Percentiles rank a stretch among this genome's conserved stretches.
These are phyloP conservation scores for Mucor sp. DNA, from an alignment of 371 early-diverging fungal genomes.

Conservation along the genomic window DNA sequence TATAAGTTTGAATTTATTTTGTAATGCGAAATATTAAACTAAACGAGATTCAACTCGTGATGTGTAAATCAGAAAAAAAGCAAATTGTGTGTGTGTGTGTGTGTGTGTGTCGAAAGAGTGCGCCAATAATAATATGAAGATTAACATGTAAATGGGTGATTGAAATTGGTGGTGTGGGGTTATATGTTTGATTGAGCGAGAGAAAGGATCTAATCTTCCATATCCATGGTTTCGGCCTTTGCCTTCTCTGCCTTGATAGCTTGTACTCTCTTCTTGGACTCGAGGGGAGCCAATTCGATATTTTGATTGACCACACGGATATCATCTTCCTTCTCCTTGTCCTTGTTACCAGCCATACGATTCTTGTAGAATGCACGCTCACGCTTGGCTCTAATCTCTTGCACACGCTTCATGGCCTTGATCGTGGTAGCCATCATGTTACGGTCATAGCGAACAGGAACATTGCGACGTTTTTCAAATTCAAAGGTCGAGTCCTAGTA, in stretches of 20 bases:
- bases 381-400: conserved; percentile 89
- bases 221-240: conserved; percentile 60
- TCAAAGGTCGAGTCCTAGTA: conserved; percentile 91
- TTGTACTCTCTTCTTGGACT: conserved; percentile 62
- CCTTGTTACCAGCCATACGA: conserved; percentile 83
- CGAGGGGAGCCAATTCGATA: conserved; percentile 82
- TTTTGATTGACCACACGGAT: conserved; percentile 80
- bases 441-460: conserved; percentile 96
- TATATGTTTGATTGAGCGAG: background rate
- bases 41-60: background rate
- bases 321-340: conserved; percentile 75
- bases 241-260: conserved; percentile 59
- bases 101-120: background rate
- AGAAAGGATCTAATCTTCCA: conserved; percentile 49
- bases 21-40: background rate
- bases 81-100: background rate
- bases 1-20: background rate
- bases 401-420: conserved; percentile 97
- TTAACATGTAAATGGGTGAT: background rate
- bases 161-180: background rate
- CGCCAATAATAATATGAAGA: background rate
- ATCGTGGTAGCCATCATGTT: conserved; percentile 93
- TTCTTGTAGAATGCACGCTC: conserved; percentile 90
- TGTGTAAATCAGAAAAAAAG: background rate
- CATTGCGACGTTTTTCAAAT: conserved; percentile 97